Evolutionary conservation across 495 filamentous ascomycete species (phyloP).

Genomic region (Aspergillus cristatus): DNA sequence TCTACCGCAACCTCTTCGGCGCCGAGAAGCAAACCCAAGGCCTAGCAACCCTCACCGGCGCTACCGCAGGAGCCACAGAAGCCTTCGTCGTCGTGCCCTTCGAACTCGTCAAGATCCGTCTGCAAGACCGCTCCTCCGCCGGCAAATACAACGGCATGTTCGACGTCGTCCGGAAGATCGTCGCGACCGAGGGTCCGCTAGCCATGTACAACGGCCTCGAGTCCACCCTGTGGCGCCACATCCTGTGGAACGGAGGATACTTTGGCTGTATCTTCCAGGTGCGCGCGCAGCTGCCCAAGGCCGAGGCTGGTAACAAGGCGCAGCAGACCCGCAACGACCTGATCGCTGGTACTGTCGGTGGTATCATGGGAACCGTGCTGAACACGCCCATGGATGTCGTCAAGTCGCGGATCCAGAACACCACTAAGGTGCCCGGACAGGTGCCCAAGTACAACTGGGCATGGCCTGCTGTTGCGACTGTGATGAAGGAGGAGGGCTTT

Average conservation of each 20-base stretch:
- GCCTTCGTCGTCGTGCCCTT: slow-evolving; percentile 92
- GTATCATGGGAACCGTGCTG: slow-evolving; percentile 83
- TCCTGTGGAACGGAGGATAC: slow-evolving; percentile 96
- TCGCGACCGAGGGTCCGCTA: slow-evolving; percentile 72
- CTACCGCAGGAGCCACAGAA: slow-evolving; percentile 91
- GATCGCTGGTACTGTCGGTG: slow-evolving; percentile 76
- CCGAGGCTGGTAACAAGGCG: slow-evolving; percentile 59
- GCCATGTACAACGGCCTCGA: slow-evolving; percentile 96
- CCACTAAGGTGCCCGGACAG: slow-evolving; percentile 64
- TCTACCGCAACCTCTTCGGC: slow-evolving; percentile 80
- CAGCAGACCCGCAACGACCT: slow-evolving; percentile 79
- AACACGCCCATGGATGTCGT: slow-evolving; percentile 98
- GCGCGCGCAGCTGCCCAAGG: slow-evolving; percentile 67
- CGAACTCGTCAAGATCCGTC: slow-evolving; percentile 90
- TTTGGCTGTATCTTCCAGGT: slow-evolving; percentile 98
- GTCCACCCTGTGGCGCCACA: slow-evolving; percentile 91
- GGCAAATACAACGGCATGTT: slow-evolving; percentile 88
- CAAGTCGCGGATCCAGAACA: slow-evolving; percentile 96
- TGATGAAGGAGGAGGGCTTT: slow-evolving; percentile 91
- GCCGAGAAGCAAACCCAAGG: slow-evolving; percentile 78
- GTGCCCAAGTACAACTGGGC: slow-evolving; percentile 98
- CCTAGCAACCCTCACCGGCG: slow-evolving; percentile 84
- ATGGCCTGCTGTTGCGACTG: slow-evolving; percentile 70
- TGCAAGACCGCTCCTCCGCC: slow-evolving; percentile 92
- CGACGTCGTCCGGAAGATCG: slow-evolving; percentile 81